Conservation (phyloP, 208 protist genomes). For the Strigomonas galati region DNA sequence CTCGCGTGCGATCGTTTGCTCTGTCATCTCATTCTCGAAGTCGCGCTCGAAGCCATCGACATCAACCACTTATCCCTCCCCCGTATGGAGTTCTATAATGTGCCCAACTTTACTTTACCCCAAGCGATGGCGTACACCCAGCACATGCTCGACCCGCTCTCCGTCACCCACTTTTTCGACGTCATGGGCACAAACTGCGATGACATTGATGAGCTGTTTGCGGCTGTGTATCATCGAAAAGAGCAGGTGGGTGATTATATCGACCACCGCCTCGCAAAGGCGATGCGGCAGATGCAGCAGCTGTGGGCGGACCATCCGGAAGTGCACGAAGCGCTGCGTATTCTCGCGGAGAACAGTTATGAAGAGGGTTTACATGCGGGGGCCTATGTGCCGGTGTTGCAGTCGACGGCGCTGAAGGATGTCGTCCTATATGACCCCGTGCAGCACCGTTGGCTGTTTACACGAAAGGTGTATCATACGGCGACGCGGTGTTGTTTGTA, state of each 20-base stretch:
- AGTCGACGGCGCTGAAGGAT: conserved; percentile 43
- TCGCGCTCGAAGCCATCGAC: conserved; percentile 64
- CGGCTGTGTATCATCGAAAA: conserved; percentile 58
- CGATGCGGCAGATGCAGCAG: conserved; percentile 65
- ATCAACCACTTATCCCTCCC: conserved; percentile 57
- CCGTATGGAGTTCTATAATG: conserved; percentile 65
- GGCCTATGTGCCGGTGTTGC: conserved; percentile 22
- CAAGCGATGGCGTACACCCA: conserved; percentile 78
- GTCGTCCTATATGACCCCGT: conserved; percentile 81
- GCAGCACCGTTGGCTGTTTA: conserved; percentile 69
- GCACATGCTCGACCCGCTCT: conserved; percentile 65
- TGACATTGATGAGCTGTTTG: conserved; percentile 74
- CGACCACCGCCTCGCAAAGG: conserved; percentile 62
- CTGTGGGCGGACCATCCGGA: conserved; percentile 19
- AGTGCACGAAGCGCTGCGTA: conserved; percentile 30
- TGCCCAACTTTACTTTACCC: conserved; percentile 63
- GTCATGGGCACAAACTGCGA: conserved; percentile 80
- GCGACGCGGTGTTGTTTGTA: conserved; percentile 42
- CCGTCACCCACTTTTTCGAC: conserved; percentile 63
- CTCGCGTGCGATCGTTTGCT: conserved; percentile 70
- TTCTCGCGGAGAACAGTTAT: conserved; percentile 55
- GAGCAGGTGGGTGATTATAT: conserved; percentile 54
- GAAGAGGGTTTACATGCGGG: conserved; percentile 37
- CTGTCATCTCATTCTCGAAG: conserved; percentile 77
- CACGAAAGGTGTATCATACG: conserved; percentile 68